Percentiles rank a stretch among this genome's conserved stretches.
phyloP scores from a whole-genome alignment of 2,329 filamentous ascomycete genomes.

The Venturia nashicola region DNA sequence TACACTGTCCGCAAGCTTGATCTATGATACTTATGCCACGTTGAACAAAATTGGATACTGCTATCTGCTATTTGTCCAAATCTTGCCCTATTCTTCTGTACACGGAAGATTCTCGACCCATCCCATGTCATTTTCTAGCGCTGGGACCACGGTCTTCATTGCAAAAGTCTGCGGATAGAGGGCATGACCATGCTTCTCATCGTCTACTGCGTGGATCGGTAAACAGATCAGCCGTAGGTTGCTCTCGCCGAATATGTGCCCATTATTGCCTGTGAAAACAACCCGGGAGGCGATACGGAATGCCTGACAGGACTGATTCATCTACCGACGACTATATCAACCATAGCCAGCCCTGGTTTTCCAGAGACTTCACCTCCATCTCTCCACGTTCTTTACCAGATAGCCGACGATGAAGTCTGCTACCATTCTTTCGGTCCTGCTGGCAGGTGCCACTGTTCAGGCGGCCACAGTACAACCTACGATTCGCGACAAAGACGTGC shows the following conservation, averaged over 20 bases:
- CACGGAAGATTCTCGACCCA: background rate
- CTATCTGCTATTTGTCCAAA: background rate
- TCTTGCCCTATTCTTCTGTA: background rate
- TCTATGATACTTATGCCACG: background rate
- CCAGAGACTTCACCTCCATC: background rate
- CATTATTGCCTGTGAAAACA: background rate
- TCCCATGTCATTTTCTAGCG: background rate
- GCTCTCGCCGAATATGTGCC: background rate
- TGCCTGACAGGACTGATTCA: background rate
- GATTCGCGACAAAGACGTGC: background rate
- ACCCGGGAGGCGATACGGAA: background rate
- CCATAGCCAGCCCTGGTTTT: background rate
- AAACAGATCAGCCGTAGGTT: background rate
- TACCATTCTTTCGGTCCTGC: slow-evolving; percentile 1
- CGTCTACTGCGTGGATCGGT: background rate
- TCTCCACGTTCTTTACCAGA: background rate
- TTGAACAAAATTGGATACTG: background rate
- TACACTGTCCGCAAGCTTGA: background rate
- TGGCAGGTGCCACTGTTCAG: slow-evolving; percentile 5
- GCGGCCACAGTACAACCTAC: background rate
- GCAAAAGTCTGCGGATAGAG: background rate
- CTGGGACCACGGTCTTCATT: background rate
- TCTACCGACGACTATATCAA: background rate
- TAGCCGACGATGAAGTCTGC: slow-evolving; percentile 1
- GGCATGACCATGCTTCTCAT: background rate